Evolutionary conservation across 108 stramenopile species (phyloP).

Genomic region (Pelagomonas calceolata): DNA sequence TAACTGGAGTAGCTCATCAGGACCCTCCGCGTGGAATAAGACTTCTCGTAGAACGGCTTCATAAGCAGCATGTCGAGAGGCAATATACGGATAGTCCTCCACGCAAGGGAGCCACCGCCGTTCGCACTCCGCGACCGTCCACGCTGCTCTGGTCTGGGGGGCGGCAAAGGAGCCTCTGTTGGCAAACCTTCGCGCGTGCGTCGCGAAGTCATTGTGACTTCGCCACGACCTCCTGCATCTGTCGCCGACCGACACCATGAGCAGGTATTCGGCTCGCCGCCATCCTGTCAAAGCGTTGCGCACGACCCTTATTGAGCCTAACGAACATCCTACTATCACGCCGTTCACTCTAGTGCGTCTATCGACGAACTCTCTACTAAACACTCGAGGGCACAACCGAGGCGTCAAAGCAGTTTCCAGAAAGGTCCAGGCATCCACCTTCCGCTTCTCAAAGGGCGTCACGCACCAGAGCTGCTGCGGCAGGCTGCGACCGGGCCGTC

Average conservation of each 20-base stretch:
- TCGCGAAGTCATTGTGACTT: background rate
- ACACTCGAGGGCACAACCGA: background rate
- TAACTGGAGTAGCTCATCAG: background rate
- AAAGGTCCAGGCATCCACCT: background rate
- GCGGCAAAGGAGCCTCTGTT: background rate
- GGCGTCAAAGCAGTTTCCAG: background rate
- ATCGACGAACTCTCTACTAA: background rate
- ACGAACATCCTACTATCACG: background rate
- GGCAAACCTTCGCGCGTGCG: background rate
- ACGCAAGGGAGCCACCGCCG: background rate
- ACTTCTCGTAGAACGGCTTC: background rate
- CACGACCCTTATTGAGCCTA: background rate
- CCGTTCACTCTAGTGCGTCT: background rate
- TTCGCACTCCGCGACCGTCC: background rate
- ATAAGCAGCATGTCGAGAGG: background rate
- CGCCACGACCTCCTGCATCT: background rate
- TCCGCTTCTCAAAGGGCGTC: background rate
- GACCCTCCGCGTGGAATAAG: background rate
- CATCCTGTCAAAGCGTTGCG: background rate
- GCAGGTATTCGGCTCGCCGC: background rate
- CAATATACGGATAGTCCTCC: background rate
- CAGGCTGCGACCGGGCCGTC: background rate
- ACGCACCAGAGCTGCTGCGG: slow-evolving; percentile 1
- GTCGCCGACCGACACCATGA: background rate
- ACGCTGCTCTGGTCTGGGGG: background rate